Evolutionary conservation across 768 basidiomycete genomes (phyloP).

Genomic region (Mycena metata): DNA sequence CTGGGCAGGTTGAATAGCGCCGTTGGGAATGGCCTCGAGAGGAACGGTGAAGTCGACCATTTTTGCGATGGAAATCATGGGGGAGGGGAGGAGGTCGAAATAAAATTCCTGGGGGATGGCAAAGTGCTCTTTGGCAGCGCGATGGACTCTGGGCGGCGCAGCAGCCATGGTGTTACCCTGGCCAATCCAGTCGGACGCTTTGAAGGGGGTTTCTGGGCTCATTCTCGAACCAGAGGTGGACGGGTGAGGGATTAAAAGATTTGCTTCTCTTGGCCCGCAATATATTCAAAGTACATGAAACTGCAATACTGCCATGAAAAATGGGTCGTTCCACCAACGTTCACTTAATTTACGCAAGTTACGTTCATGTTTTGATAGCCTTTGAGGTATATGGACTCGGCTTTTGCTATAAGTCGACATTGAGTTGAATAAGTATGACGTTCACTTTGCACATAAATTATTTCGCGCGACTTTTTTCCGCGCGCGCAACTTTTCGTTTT

Average conservation of each 20-base stretch:
- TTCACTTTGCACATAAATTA: too few species aligned
- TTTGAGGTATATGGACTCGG: too few species aligned
- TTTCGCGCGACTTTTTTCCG: too few species aligned
- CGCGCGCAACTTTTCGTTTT: too few species aligned
- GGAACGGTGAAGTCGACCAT: conserved; percentile 4
- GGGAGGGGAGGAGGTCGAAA: background rate
- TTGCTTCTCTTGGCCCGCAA: background rate
- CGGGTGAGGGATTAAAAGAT: background rate
- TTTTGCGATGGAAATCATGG: background rate
- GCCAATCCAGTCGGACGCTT: conserved; percentile 10
- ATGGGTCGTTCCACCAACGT: too few species aligned
- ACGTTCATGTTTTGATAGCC: too few species aligned
- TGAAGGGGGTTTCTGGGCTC: background rate
- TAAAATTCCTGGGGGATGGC: background rate
- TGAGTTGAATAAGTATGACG: too few species aligned
- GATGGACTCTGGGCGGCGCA: background rate
- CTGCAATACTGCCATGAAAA: too few species aligned
- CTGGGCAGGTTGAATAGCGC: conserved; percentile 1
- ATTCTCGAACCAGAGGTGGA: background rate
- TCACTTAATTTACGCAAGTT: too few species aligned
- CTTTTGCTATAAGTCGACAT: too few species aligned
- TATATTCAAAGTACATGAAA: conserved; percentile 1
- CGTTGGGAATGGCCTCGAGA: background rate
- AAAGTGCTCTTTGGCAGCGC: background rate
- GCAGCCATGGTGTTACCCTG: background rate